These are phyloP conservation scores for Tolypocladium album DNA, from an alignment of 2,329 filamentous ascomycete genomes.

Conservation along the genomic window DNA sequence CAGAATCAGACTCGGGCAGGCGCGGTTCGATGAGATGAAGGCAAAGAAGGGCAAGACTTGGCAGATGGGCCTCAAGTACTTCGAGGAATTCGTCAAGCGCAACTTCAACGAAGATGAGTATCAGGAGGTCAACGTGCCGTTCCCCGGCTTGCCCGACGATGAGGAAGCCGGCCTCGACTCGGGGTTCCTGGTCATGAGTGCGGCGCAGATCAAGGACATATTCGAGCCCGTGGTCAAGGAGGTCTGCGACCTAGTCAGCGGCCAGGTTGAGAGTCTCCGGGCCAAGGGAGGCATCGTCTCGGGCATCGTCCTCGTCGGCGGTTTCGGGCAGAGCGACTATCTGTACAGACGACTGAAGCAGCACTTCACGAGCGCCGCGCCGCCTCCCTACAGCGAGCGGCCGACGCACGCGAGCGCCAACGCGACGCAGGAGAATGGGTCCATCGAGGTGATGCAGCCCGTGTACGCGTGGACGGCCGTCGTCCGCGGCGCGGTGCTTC, in stretches of 20 bases:
- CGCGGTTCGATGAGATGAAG: constrained; percentile 64
- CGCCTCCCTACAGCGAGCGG: constrained; percentile 55
- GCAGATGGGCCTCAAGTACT: constrained; percentile 70
- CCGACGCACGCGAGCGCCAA: constrained; percentile 52
- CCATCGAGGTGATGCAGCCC: constrained; percentile 72
- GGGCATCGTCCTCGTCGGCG: constrained; percentile 73
- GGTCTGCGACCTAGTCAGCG: constrained; percentile 56
- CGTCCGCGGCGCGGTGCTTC: constrained; percentile 64
- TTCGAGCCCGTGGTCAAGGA: constrained; percentile 67
- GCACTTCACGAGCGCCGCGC: constrained; percentile 51
- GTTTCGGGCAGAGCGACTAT: constrained; percentile 72
- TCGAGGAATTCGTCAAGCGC: constrained; percentile 76
- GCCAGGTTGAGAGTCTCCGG: constrained; percentile 54
- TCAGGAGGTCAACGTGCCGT: constrained; percentile 68
- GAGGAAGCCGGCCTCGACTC: constrained; percentile 65
- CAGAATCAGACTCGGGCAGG: constrained; percentile 52
- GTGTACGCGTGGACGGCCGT: constrained; percentile 76
- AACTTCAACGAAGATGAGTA: constrained; percentile 75
- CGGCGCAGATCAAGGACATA: constrained; percentile 58
- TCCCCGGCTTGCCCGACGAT: constrained; percentile 66
- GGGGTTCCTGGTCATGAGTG: constrained; percentile 64
- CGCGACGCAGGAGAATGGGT: constrained; percentile 36
- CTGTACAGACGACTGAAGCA: constrained; percentile 60
- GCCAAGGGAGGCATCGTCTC: constrained; percentile 51
- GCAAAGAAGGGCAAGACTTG: constrained; percentile 68